These are phyloP conservation scores for Globisporangium sylvaticum DNA, from an alignment of 352 stramenopile genomes.

Conservation along the genomic window DNA sequence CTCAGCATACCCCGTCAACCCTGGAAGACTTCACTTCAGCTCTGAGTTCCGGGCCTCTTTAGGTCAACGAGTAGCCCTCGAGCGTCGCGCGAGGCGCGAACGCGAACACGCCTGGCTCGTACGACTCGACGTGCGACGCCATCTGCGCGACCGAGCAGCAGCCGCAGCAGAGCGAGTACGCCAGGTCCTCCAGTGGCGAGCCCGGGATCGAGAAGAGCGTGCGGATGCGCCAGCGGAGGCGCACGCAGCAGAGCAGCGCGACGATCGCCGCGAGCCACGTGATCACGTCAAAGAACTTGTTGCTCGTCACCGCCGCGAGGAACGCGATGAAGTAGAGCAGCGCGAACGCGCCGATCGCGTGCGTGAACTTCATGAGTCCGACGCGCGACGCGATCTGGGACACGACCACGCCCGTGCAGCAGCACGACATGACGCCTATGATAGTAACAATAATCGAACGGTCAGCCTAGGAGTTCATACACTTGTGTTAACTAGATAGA, in stretches of 20 bases:
- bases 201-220: slow-evolving; percentile 61
- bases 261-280: slow-evolving; percentile 36
- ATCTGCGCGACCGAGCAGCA: slow-evolving; percentile 79
- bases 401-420: slow-evolving; percentile 54
- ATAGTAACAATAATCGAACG: neutral
- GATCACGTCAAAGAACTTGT: slow-evolving; percentile 49
- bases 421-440: slow-evolving; percentile 61
- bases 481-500: neutral
- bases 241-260: slow-evolving; percentile 34
- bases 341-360: slow-evolving; percentile 46
- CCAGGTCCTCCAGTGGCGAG: slow-evolving; percentile 44
- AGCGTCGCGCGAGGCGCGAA: slow-evolving; percentile 66
- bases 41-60: slow-evolving; percentile 9
- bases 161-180: slow-evolving; percentile 50
- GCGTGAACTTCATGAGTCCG: slow-evolving; percentile 53
- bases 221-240: slow-evolving; percentile 58
- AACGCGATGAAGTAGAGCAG: slow-evolving; percentile 51
- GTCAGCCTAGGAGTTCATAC: neutral
- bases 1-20: neutral
- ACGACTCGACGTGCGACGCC: slow-evolving; percentile 77
- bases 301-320: slow-evolving; percentile 24
- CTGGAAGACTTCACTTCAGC: neutral
- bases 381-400: slow-evolving; percentile 60
- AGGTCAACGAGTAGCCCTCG: slow-evolving; percentile 55
- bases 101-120: slow-evolving; percentile 55